Base-by-base conservation (phyloP, 768 basidiomycete genomes). In the Podaxis sp. region DNA sequence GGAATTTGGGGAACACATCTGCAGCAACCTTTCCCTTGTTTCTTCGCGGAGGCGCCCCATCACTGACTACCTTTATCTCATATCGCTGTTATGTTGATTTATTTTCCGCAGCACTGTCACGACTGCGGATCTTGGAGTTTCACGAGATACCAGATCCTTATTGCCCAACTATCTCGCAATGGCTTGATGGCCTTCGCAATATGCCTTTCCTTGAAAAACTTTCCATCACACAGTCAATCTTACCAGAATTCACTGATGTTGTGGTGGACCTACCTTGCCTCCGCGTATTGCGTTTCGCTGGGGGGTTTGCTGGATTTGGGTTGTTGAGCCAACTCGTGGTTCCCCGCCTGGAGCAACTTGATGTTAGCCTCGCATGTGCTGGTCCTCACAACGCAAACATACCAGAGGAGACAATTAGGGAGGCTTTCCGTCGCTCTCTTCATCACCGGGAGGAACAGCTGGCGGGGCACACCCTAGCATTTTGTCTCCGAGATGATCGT, bases 201-300 rank as follows among this genome's bases (percentile, higher is more conserved):
- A 59, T 59, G 49, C 37, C 36, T 12, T 50, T 8, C 6, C 49
- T 59, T 5, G 49, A 59, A 40, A 27, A 51, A 15, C 57, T 59
- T 27, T 22, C 36, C 46, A 50, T 59, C 22, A 38, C 58, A 17
- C 37, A 59, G 2, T 59, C 49, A 8, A 40, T 27, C 9, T 2
- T 38, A 2, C 15, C 12, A 12, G 15, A 38, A 17, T 1, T 4
- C 19, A 38, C 40, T n/a, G 9, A 59, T 7, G 15, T 3, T 5
- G 8, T 8, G 4, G n/a, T 40, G 4, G 25, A 27, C 19, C 22
- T 59, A 12, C 47, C 58, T 37, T 19, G 36, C 11, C 49, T 59
- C 15, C 58, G 47, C n/a, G 22, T 27, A 3, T 11, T 59, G 19
- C 58, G 58, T 15, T 52, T 38, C 25, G 38, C 49, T 2, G 58